Evolutionary conservation across 768 basidiomycete genomes (phyloP).

Genomic region (Psilocybe cyanescens): DNA sequence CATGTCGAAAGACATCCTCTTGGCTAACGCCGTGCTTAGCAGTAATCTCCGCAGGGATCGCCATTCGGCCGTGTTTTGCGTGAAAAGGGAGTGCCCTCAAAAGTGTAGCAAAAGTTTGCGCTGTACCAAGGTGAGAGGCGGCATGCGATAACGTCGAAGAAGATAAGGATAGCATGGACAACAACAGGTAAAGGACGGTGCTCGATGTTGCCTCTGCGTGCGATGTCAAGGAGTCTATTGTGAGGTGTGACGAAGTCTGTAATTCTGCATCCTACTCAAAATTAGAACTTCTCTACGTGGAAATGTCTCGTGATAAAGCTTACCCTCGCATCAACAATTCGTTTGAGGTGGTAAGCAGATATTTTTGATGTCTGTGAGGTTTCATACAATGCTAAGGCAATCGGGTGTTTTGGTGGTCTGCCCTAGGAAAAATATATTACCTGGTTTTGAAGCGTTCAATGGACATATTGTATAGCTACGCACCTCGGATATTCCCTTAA

Average conservation of each 20-base stretch:
- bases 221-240: constrained; percentile 65
- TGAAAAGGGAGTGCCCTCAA: constrained; percentile 82
- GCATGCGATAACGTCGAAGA: constrained; percentile 70
- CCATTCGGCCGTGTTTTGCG: constrained; percentile 67
- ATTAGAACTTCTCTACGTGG: constrained; percentile 15
- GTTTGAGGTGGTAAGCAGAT: constrained; percentile 76
- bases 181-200: constrained; percentile 75
- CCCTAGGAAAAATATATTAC: constrained; percentile 45
- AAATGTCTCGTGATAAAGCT: constrained; percentile 27
- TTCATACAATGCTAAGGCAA: constrained; percentile 72
- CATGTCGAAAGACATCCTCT: constrained; percentile 74
- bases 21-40: constrained; percentile 78
- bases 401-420: constrained; percentile 79
- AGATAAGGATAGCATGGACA: constrained; percentile 63
- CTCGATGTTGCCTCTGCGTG: constrained; percentile 85
- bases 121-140: constrained; percentile 79
- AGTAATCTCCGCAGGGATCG: constrained; percentile 83
- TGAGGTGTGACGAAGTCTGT: constrained; percentile 64
- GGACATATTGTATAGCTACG: constrained; percentile 22
- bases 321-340: constrained; percentile 86
- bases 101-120: constrained; percentile 72
- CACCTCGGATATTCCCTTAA: constrained; percentile 71
- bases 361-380: constrained; percentile 53
- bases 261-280: constrained; percentile 65
- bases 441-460: constrained; percentile 14